These are phyloP conservation scores for Macaranga tanarius DNA, from an alignment of 441 rosid species.

Conservation along the genomic window DNA sequence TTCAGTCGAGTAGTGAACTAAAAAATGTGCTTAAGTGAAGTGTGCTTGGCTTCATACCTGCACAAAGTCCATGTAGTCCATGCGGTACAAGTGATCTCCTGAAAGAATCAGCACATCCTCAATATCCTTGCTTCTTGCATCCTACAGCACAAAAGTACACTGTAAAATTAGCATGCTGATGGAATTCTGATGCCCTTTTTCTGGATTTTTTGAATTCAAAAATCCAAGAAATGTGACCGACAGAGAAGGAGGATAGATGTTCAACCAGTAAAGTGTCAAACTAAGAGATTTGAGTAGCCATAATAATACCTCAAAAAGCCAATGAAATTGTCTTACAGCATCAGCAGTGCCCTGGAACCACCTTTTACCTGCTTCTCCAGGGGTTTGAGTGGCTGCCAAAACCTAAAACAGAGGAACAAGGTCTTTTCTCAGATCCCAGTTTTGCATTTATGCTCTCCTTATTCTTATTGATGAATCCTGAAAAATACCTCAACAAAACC, in stretches of 20 bases:
- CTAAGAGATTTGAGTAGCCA: not conserved
- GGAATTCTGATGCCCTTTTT: no score
- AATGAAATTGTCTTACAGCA: slow-evolving; percentile 92
- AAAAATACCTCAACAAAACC: slow-evolving; percentile 69
- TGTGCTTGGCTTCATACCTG: slow-evolving; percentile 43
- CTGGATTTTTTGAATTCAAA: not conserved
- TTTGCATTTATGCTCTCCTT: not conserved
- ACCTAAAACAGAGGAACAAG: slow-evolving; percentile 38
- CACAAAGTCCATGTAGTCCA: slow-evolving; percentile 95
- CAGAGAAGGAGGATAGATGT: not conserved
- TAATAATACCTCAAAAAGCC: slow-evolving; percentile 83
- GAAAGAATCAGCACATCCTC: slow-evolving; percentile 92
- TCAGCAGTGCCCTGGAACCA: slow-evolving; percentile 98
- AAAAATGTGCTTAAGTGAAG: not conserved
- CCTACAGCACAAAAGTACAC: slow-evolving; percentile 36
- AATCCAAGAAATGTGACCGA: not conserved
- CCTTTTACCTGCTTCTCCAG: slow-evolving; percentile 81
- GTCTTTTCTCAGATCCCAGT: no score
- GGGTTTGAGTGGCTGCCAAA: slow-evolving; percentile 95
- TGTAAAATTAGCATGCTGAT: not conserved
- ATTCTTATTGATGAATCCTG: not conserved
- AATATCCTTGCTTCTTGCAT: slow-evolving; percentile 68
- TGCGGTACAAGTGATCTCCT: slow-evolving; percentile 89
- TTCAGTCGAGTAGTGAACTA: not conserved
- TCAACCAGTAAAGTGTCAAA: not conserved